Base-by-base conservation (phyloP, 345 rosid species). In the Sisymbrium irio region DNA sequence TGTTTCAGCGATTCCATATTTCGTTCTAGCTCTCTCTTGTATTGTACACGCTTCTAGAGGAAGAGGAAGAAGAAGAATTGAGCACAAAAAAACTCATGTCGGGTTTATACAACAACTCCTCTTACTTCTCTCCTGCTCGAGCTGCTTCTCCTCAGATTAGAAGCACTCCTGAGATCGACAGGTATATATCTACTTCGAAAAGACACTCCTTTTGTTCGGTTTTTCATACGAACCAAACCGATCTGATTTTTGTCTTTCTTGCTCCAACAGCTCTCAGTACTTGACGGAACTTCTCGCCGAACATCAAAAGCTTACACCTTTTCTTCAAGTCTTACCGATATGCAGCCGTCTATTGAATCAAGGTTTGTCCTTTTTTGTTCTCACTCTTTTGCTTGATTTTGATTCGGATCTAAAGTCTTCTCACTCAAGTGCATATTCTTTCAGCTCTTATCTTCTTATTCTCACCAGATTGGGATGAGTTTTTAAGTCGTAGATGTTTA, bases 61-160 rank as follows among this genome's bases (percentile, higher is more conserved):
- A 44, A 40, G 69, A 44, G n/a, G 20, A 51, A 50, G 56, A 50
- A 8, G 32, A 50, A 5, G 32, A 19, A 10, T 19, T 35, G 44
- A 49, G 46, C 39, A 53, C 45, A 27, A 56, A 22, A 56, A 22
- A 37, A 44, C 40, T 79, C 65, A 96, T 96, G 99, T 90, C 99
- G 61, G 98, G 99, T 74, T 67, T 96, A 80, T 96, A 96, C 78
- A 92, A 96, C 85, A 77, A 77, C 77, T 65, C 72, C 25, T 83
- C 96, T 83, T 92, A 87, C 89, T 95, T 88, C 84, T 95, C 99
- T 49, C 97, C 97, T 57, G 97, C 95, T 59, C 72, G 97, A 76
- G 96, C 97, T 83, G 97, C 93, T 79, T 92, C 97, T 80, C 97
- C 99, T 30, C 99, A 90, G 90, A 92, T 95, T 84, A 84, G 99